Base-by-base conservation (phyloP, 169 alveolate species). In the Babesia gibsoni region DNA sequence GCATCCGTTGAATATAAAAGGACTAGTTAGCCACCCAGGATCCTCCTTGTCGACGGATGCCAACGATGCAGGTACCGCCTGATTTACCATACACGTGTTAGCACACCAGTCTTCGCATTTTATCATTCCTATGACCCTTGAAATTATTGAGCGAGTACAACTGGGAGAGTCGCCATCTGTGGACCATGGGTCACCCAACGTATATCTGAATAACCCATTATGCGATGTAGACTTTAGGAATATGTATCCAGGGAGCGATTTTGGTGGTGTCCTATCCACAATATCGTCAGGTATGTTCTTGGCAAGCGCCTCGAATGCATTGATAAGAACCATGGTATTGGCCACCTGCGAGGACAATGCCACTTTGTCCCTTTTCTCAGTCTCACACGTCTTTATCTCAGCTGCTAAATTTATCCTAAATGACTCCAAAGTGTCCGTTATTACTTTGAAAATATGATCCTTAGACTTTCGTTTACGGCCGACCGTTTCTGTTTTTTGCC, bases 221-320 rank as follows among this genome's bases (percentile, higher is more conserved):
- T 27, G 42, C 43, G 77, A 52, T 10, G 64, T 41, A 3, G 52
- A 25, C 66, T 66, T 66, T 35, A 53, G 32, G 32, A 66, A 66
- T 3, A 66, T 36, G 54, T 66, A 66, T 10, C 77, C 77, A 2
- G 77, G 77, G 6, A 66, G 64, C n/a, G 64, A 66, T 35, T 66
- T 66, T 23, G 77, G 77, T 20, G 67, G 64, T 22, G 67, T 37
- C 22, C 64, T 23, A 14, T 66, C 77, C 32, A 56, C 33, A 8
- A 66, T 66, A 36, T 66, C 77, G 54, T 32, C 33, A 4, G 77
- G 54, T 4, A 66, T 66, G 22, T 16, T 32, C 23, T 18, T 6
- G 7, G 77, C 48, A 18, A 66, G 46, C 41, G 53, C 6, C 37
- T 66, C 53, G 66, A 52, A 66, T 16, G 67, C 64, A 23, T 66